Evolutionary conservation across 2,329 filamentous ascomycete species (phyloP).

Genomic region (Aspergillus pseudonomiae): DNA sequence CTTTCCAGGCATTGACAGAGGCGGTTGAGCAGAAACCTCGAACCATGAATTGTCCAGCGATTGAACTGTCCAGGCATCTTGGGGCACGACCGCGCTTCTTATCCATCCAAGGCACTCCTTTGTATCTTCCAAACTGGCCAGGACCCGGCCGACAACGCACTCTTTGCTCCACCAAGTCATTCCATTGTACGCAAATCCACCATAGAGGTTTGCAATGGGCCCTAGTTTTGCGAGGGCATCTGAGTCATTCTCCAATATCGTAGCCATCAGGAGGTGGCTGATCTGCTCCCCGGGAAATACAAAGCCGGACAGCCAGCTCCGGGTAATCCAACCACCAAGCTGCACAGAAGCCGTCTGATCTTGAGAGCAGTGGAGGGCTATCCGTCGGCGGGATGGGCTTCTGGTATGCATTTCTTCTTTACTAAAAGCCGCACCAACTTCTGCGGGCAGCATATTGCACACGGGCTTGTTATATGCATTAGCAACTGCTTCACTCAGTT

Average conservation of each 20-base stretch:
- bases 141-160: constrained; percentile 57
- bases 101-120: constrained; percentile 61
- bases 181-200: constrained; percentile 56
- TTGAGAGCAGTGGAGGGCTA: constrained; percentile 29
- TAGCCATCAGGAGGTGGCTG: constrained; percentile 58
- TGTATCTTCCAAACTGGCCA: constrained; percentile 50
- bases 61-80: constrained; percentile 30
- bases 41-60: constrained; percentile 52
- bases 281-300: constrained; percentile 58
- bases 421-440: constrained; percentile 7
- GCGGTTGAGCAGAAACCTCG: constrained; percentile 45
- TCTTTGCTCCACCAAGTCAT: constrained; percentile 61
- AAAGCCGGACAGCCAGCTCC: constrained; percentile 58
- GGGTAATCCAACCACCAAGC: constrained; percentile 57
- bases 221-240: constrained; percentile 53
- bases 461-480: constrained; percentile 19
- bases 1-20: constrained; percentile 29
- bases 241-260: constrained; percentile 58
- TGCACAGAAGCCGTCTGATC: constrained; percentile 25
- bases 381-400: constrained; percentile 29
- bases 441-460: constrained; percentile 12
- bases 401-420: constrained; percentile 37
- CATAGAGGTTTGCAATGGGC: constrained; percentile 55
- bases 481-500: constrained; percentile 14
- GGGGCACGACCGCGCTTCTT: constrained; percentile 45